Base-by-base conservation (phyloP, 768 basidiomycete species). In the Pleurotus salmoneostramineus region DNA sequence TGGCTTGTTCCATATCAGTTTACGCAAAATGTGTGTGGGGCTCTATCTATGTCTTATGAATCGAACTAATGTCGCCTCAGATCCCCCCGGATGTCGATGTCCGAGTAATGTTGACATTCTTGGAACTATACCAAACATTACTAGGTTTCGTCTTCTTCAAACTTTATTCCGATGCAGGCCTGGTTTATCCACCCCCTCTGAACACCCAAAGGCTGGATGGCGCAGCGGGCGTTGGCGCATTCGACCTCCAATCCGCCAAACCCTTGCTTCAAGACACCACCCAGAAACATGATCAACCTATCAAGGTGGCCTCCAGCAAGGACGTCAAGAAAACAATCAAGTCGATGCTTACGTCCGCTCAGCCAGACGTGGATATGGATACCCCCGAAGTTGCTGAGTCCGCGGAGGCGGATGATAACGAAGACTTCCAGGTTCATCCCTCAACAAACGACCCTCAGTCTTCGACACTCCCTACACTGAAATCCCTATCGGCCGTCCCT, bases 1-100 rank as follows among this genome's bases (percentile, higher is more conserved):
- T 99, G 97, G 97, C 84, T 98, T 33, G 91, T 97, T 15, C 95
- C 96, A 1, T 98, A 97, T 71, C 92, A 93, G 67, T 99, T 99
- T 73, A 95, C 95, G 1, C 97, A 99, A 75, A 88, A 82, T 63
- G 95, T 97, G 65, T 56, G 84, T 72, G 45, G 33, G 40, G 57
- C 43, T 21, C 45, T 8, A 56, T 12, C 17, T 0, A 45, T 12
- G 49, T 12, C 44, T 5, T 12, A n/a, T 4, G 17, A 34, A 5
- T 3, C 43, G 50, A 32, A 33, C 31, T 36, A 33, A 27, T n/a
- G n/a, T 34, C 35, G 14, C 42, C 60, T 17, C 61, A 98, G 94
- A 87, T 98, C 60, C 97, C 97, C 5, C 71, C 86, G 36, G 96
- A 98, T 67, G 96, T 99, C 57, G 97, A 99, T 70, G 88, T 97